Evolutionary conservation across 1,284 basidiomycete species (phyloP), one percentile per base, ranked within the genome.

Genomic region (Apiotrichum domesticum): DNA sequence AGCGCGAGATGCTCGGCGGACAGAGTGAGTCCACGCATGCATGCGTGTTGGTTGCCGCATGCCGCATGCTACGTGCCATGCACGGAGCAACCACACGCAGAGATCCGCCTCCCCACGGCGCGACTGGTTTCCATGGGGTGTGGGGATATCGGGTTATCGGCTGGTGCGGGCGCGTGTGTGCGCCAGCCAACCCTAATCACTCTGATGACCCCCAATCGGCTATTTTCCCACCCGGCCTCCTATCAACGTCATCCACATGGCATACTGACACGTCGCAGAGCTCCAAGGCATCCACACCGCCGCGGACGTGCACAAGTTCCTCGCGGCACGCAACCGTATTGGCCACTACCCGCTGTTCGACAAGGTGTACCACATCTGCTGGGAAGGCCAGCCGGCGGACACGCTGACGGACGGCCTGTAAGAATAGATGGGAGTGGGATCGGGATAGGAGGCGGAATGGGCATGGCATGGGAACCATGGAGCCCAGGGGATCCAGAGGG

Each of bases 301-400:
- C 29, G 70, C 78, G 54, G 80, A 81, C 64, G 68, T 81, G 21
- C 73, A 81, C 70, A 72, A 70, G 40, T 81, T 82, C 75, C 75
- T 83, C 43, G 70, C 76, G 59, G 77, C 77, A 10, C 67, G 77
- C 44, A 73, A 77, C 54, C 68, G 77, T 51, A 70, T 80, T 14
- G 80, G 79, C 29, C 79, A 70, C 6, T 83, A 81, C 68, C 82
- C 82, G 21, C 74, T 83, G 10, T 82, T 83, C 69, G 72, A 77
- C 63, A 78, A 78, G 49, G 78, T 81, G 35, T 77, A 77, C 65
- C 64, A 73, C 55, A 77, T 78, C 64, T 72, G 71, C 40, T 77
- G 70, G 70, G 71, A 77, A 40, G 74, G 69, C 43, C 43, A 50
- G 56, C 43, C 51, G 13, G 46, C 47, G 29, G 51, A 57, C 35